Conservation (phyloP, 306 rosid genomes). For the Leucaena leucocephala region DNA sequence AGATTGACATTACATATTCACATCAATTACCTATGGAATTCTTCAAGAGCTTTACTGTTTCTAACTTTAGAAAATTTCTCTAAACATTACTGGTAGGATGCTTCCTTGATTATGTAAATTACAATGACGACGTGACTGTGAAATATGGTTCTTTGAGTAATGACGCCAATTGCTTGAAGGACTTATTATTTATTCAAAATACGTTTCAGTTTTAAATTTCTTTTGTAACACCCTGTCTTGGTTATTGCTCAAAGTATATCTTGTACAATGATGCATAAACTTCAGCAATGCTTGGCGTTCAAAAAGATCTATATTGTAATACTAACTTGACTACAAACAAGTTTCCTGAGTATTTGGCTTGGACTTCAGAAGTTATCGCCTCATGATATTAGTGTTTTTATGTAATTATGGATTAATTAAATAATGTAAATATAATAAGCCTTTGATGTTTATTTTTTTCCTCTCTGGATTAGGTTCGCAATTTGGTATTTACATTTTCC, state of each 20-base stretch:
- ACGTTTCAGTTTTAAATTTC: not conserved
- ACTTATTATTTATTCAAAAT: not conserved
- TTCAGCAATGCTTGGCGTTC: constrained; percentile 12
- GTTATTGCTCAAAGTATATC: not conserved
- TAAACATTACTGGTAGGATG: constrained; percentile 16
- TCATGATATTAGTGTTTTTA: not conserved
- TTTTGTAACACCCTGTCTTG: constrained; percentile 1
- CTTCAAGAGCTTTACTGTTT: constrained; percentile 17
- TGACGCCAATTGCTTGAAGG: not conserved
- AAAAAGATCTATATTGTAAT: not conserved
- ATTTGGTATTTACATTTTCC: constrained; percentile 25
- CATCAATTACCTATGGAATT: not conserved
- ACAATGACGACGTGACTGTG: constrained; percentile 11
- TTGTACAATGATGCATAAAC: constrained; percentile 3
- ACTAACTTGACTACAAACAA: not conserved
- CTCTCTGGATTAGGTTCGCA: constrained; percentile 10
- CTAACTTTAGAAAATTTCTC: constrained; percentile 2
- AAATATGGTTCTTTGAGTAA: not conserved
- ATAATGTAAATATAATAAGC: not conserved
- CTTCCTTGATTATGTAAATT: constrained; percentile 9
- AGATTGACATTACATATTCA: constrained; percentile 1
- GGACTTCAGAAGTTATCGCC: constrained; percentile 10
- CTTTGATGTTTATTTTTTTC: constrained; percentile 8
- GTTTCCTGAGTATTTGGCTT: not conserved
- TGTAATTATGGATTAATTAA: not conserved